Percentiles rank a stretch among this genome's conserved stretches.
Evolutionary conservation across 805 yeast genomes (phyloP).

Genomic region (Kodamaea kaohsiungensis): DNA sequence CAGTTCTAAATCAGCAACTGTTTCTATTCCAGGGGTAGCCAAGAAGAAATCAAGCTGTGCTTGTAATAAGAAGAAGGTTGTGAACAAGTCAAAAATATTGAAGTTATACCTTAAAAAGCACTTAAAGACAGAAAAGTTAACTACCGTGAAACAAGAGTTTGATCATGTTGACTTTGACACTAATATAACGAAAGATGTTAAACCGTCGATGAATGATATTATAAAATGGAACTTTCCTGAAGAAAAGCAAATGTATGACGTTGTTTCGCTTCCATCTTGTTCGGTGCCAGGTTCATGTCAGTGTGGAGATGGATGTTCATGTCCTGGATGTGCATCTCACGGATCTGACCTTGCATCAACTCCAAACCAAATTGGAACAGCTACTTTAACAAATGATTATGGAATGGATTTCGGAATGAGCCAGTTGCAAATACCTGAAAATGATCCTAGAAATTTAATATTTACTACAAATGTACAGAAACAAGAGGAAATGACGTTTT

Average conservation of each 20-base stretch:
- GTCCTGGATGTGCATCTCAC: conserved; percentile 40
- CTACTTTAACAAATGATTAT: neutral
- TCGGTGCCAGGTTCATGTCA: conserved; percentile 38
- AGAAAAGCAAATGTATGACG: conserved; percentile 20
- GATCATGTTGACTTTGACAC: neutral
- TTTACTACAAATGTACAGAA: neutral
- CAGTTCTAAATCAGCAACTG: neutral
- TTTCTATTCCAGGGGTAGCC: conserved; percentile 13
- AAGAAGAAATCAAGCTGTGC: conserved; percentile 31
- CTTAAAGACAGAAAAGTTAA: neutral
- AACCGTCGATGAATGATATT: neutral
- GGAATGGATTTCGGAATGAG: neutral
- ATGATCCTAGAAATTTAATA: neutral
- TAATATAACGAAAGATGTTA: neutral
- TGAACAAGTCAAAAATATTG: conserved; percentile 38
- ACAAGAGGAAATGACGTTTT: neutral
- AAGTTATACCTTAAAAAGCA: conserved; percentile 4
- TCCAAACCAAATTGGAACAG: neutral
- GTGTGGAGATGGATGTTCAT: conserved; percentile 38
- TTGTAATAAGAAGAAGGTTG: conserved; percentile 26
- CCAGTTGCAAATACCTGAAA: neutral
- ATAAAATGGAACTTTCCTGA: neutral
- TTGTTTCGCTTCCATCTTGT: conserved; percentile 34
- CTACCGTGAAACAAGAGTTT: neutral
- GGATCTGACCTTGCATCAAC: conserved; percentile 17